Percentiles rank a stretch among this genome's conserved stretches.
phyloP scores from a whole-genome alignment of 805 yeast species.

The Ogataea methanolica region DNA sequence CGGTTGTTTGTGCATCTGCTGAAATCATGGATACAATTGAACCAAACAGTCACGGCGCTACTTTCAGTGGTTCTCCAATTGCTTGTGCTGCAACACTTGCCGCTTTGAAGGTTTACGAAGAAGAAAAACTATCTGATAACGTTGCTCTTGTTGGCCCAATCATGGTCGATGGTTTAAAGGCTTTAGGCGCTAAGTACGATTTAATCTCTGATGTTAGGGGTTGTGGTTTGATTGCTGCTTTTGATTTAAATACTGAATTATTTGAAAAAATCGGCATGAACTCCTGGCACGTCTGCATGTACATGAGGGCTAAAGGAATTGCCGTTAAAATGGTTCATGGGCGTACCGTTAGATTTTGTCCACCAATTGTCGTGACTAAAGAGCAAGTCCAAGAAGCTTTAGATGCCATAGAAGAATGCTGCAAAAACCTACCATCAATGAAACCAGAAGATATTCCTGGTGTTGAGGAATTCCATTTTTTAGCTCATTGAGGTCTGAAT shows the following conservation, averaged over 20 bases:
- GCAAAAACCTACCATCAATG: slow-evolving; percentile 11
- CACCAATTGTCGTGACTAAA: slow-evolving; percentile 17
- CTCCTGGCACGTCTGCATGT: slow-evolving; percentile 25
- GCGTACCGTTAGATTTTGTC: slow-evolving; percentile 19
- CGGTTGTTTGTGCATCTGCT: slow-evolving; percentile 17
- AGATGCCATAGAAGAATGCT: slow-evolving; percentile 15
- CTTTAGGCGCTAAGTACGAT: slow-evolving; percentile 10
- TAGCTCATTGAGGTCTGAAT: slow-evolving; percentile 6
- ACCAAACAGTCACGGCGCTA: slow-evolving; percentile 27
- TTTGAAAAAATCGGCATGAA: slow-evolving; percentile 12
- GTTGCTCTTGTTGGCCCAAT: slow-evolving; percentile 16
- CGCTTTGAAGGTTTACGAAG: slow-evolving; percentile 24
- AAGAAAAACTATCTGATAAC: slow-evolving; percentile 21
- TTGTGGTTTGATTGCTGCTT: slow-evolving; percentile 21
- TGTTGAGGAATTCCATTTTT: slow-evolving; percentile 13
- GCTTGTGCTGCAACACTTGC: slow-evolving; percentile 24
- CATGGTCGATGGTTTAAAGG: slow-evolving; percentile 17
- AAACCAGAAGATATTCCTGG: slow-evolving; percentile 15
- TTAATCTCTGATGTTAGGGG: slow-evolving; percentile 22
- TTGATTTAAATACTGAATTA: slow-evolving; percentile 17
- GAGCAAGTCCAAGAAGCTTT: slow-evolving; percentile 16
- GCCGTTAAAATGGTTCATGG: slow-evolving; percentile 23
- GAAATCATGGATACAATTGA: slow-evolving; percentile 24
- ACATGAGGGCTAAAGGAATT: slow-evolving; percentile 23
- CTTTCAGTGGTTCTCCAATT: slow-evolving; percentile 26